Conservation (phyloP, 306 rosid species). For the Rubus idaeus region DNA sequence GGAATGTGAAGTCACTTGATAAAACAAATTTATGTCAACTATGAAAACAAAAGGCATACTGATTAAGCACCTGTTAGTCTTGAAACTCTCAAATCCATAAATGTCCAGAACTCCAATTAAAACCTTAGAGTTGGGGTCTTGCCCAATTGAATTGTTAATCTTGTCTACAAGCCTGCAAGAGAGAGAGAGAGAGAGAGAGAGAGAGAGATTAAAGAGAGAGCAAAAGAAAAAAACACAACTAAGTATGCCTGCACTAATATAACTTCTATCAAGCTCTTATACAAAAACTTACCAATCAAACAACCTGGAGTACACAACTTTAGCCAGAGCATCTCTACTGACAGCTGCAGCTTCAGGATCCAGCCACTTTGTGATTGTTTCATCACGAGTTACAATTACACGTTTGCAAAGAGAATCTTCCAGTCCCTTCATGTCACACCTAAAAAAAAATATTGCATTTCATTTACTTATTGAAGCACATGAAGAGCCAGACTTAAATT, state of each 20-base stretch:
- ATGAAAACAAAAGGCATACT: slow-evolving; percentile 48
- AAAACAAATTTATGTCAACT: slow-evolving; percentile 29
- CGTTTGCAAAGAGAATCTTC: slow-evolving; percentile 99
- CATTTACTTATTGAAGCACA: slow-evolving; percentile 21
- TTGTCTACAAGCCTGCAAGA: slow-evolving; percentile 90
- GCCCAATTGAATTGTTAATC: slow-evolving; percentile 91
- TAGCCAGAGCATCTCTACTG: slow-evolving; percentile 97
- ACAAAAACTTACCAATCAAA: slow-evolving; percentile 82
- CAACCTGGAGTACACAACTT: slow-evolving; percentile 84
- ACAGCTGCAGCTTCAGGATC: slow-evolving; percentile 92
- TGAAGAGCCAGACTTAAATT: slow-evolving; percentile 25
- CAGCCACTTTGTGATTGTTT: slow-evolving; percentile 83
- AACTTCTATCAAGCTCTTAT: slow-evolving; percentile 21
- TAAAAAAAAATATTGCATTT: slow-evolving; percentile 27
- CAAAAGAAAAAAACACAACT: background rate
- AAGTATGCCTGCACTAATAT: slow-evolving; percentile 18
- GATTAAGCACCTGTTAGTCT: slow-evolving; percentile 90
- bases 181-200: slow-evolving; percentile 25
- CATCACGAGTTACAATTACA: slow-evolving; percentile 94
- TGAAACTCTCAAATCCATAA: slow-evolving; percentile 99
- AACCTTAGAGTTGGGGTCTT: slow-evolving; percentile 83
- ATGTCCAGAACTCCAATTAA: slow-evolving; percentile 97
- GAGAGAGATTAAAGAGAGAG: slow-evolving; percentile 2
- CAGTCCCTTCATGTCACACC: slow-evolving; percentile 94
- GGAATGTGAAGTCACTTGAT: slow-evolving; percentile 10